These are phyloP conservation scores for Gypsophila paniculata DNA, from an alignment of 179 eudicot genomes.

Conservation along the genomic window DNA sequence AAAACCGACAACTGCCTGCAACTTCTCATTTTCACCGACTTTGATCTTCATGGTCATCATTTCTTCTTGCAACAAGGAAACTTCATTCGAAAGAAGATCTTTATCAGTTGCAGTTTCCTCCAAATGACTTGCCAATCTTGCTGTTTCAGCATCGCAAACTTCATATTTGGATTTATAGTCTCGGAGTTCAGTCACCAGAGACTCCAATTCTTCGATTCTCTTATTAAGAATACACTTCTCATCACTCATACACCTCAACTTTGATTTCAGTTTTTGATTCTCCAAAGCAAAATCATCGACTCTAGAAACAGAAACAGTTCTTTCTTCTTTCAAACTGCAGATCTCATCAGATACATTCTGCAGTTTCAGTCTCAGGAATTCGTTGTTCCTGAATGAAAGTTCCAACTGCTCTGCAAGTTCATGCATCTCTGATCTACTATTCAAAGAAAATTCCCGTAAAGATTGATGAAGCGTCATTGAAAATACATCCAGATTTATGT, in stretches of 20 bases:
- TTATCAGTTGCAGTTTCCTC: slow-evolving; percentile 42
- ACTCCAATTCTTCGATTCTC: slow-evolving; percentile 55
- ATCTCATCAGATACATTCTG: slow-evolving; percentile 52
- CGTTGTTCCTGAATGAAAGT: slow-evolving; percentile 43
- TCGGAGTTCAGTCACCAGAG: slow-evolving; percentile 38
- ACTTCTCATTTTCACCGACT: slow-evolving; percentile 40
- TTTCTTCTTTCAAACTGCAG: slow-evolving; percentile 41
- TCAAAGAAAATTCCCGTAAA: slow-evolving; percentile 48
- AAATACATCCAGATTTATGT: slow-evolving; percentile 63
- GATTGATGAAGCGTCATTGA: slow-evolving; percentile 54
- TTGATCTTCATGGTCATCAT: slow-evolving; percentile 37
- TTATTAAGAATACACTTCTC: slow-evolving; percentile 47
- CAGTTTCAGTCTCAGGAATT: slow-evolving; percentile 47
- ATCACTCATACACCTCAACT: slow-evolving; percentile 40
- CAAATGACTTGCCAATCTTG: slow-evolving; percentile 42
- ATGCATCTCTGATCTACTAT: slow-evolving; percentile 33
- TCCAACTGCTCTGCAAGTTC: slow-evolving; percentile 53
- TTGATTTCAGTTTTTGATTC: slow-evolving; percentile 53
- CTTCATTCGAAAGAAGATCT: slow-evolving; percentile 39
- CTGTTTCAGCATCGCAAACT: slow-evolving; percentile 51
- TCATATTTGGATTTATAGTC: slow-evolving; percentile 49
- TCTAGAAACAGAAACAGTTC: slow-evolving; percentile 34
- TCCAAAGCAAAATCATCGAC: slow-evolving; percentile 47
- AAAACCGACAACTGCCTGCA: slow-evolving; percentile 38
- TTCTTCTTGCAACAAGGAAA: slow-evolving; percentile 45